phyloP scores from a whole-genome alignment of 2,329 filamentous ascomycete species.

The Fusarium tupiense region DNA sequence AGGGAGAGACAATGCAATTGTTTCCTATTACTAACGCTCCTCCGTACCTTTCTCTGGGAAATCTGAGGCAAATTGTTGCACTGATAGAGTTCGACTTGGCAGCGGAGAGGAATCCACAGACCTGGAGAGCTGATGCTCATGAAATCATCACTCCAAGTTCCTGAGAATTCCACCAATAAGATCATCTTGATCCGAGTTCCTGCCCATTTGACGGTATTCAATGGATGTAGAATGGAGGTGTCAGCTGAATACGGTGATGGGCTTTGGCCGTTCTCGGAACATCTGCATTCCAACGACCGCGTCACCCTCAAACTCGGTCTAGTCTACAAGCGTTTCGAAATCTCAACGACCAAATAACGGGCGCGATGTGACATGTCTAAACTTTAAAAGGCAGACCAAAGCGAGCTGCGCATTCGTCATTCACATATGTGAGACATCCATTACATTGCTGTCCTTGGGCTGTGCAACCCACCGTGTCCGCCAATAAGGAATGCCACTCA shows the following conservation, averaged over 20 bases:
- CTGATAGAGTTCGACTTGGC: not conserved
- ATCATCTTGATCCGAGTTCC: not conserved
- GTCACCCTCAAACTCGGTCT: not conserved
- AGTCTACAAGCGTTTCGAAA: not conserved
- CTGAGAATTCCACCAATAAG: not conserved
- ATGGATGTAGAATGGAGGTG: not conserved
- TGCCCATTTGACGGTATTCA: not conserved
- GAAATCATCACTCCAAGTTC: not conserved
- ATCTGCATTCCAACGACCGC: not conserved
- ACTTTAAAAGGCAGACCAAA: not conserved
- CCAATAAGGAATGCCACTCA: slow-evolving; percentile 13
- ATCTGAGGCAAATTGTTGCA: not conserved
- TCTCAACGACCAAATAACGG: not conserved
- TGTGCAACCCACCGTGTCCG: not conserved
- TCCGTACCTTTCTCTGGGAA: not conserved
- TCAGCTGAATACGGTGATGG: not conserved
- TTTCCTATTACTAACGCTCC: accelerated
- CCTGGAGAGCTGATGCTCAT: not conserved
- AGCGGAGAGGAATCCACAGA: not conserved
- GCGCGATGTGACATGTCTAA: not conserved
- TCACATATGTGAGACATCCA: slow-evolving; percentile 6
- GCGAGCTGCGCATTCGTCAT: not conserved
- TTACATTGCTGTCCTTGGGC: not conserved
- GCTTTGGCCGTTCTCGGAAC: not conserved
- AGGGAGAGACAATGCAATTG: not conserved